Base-by-base conservation (phyloP, 352 stramenopile species). In the Hyphochytrium catenoides region DNA sequence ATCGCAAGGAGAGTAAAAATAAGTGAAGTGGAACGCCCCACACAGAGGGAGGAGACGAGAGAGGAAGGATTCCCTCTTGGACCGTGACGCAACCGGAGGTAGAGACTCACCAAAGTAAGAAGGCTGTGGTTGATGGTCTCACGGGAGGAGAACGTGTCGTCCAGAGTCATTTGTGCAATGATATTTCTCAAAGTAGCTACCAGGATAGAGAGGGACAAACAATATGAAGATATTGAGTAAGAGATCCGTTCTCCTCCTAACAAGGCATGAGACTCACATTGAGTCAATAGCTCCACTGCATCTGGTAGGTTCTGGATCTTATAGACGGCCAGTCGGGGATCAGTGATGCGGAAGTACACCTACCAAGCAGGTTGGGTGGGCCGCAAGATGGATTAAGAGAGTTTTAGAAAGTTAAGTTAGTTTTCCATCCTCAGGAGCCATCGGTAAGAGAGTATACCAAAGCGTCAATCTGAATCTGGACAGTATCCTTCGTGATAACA, bases 401-500 rank as follows among this genome's bases (percentile, higher is more conserved):
- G n/a, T n/a, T n/a, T n/a, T n/a, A n/a, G n/a, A n/a, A n/a, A n/a
- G n/a, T n/a, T n/a, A n/a, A n/a, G n/a, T n/a, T n/a, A n/a, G n/a
- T n/a, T n/a, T n/a, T n/a, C n/a, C n/a, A n/a, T n/a, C n/a, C n/a
- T n/a, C n/a, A n/a, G n/a, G n/a, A n/a, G n/a, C n/a, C n/a, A n/a
- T n/a, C n/a, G n/a, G n/a, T n/a, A n/a, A n/a, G n/a, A n/a, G n/a
- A n/a, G 34, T 46, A 59, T 14, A 58, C 48, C 19, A 59, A 21
- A 3, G 51, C 51, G 34, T 59, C 51, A 31, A 58, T 53, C 14
- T 51, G 20, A 12, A 58, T 55, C 26, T 50, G 43, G 28, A 59
- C 48, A 8, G 46, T 59, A 36, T 59, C 51, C 44, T 57, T 59
- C 6, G 51, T 59, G 21, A 59, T 59, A 3, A 59, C 51, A 18